These are phyloP conservation scores for Penicillium sp. DNA, from an alignment of 2,329 filamentous ascomycete species.

Conservation along the genomic window DNA sequence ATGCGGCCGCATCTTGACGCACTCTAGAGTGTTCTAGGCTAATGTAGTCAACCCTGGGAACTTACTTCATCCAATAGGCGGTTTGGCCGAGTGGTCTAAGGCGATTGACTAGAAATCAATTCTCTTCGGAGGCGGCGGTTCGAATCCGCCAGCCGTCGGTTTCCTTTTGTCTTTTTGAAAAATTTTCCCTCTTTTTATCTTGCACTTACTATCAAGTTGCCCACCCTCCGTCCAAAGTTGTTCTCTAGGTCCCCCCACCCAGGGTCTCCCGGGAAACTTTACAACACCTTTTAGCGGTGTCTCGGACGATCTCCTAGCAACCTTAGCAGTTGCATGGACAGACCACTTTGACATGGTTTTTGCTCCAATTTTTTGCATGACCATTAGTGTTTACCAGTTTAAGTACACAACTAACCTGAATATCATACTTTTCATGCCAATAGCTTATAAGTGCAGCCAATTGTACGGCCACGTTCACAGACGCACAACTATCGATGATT, in stretches of 20 bases:
- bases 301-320: no score
- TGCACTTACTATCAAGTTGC: no score
- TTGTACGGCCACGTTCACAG: background rate
- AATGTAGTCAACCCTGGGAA: background rate
- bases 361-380: background rate
- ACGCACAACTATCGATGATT: background rate
- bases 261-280: no score
- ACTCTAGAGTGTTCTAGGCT: no score
- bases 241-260: no score
- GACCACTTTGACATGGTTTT: background rate
- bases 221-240: no score
- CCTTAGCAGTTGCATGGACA: no score
- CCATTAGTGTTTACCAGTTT: background rate
- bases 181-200: fast-evolving
- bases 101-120: background rate
- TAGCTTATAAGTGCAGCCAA: background rate
- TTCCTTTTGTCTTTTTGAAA: background rate
- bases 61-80: background rate
- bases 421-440: background rate
- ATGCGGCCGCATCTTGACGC: no score
- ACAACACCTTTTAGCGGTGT: no score
- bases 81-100: background rate
- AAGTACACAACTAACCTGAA: background rate
- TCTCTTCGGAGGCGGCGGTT: background rate
- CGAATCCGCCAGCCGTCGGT: background rate